Conservation (phyloP, 1,284 basidiomycete species). For the Jaminaea rosea region DNA sequence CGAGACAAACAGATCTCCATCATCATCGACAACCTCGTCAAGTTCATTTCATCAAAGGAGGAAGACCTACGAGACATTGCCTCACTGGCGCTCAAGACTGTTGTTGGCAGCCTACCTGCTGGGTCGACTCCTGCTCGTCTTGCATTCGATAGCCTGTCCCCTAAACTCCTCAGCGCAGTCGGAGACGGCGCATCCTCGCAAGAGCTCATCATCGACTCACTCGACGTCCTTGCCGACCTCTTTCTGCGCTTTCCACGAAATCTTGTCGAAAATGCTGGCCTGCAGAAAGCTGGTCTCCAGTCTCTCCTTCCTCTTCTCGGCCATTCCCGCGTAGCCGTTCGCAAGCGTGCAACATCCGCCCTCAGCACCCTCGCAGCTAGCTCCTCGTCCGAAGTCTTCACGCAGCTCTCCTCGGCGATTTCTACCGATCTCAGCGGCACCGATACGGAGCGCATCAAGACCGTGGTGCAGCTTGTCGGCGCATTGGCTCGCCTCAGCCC, state of each 20-base stretch:
- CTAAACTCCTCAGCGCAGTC: constrained; percentile 66
- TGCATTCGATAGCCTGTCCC: constrained; percentile 73
- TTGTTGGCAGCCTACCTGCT: constrained; percentile 75
- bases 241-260: constrained; percentile 56
- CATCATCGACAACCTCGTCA: constrained; percentile 77
- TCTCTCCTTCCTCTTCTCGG: constrained; percentile 54
- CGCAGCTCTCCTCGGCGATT: constrained; percentile 23
- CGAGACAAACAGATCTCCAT: constrained; percentile 70
- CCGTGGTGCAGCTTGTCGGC: constrained; percentile 69
- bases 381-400: constrained; percentile 32
- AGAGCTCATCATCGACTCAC: constrained; percentile 75
- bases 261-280: constrained; percentile 48
- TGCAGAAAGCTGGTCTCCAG: constrained; percentile 57
- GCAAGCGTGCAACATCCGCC: constrained; percentile 31
- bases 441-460: constrained; percentile 54
- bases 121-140: constrained; percentile 68
- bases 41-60: constrained; percentile 71
- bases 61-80: constrained; percentile 89
- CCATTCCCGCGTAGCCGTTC: constrained; percentile 23
- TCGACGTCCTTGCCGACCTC: constrained; percentile 83
- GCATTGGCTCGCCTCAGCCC: constrained; percentile 50
- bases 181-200: constrained; percentile 56
- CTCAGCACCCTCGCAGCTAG: constrained; percentile 62
- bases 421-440: constrained; percentile 13
- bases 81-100: constrained; percentile 84